Evolutionary conservation across 306 rosid species (phyloP), one percentile per base, ranked within the genome.

Genomic region (Macrotyloma uniflorum): DNA sequence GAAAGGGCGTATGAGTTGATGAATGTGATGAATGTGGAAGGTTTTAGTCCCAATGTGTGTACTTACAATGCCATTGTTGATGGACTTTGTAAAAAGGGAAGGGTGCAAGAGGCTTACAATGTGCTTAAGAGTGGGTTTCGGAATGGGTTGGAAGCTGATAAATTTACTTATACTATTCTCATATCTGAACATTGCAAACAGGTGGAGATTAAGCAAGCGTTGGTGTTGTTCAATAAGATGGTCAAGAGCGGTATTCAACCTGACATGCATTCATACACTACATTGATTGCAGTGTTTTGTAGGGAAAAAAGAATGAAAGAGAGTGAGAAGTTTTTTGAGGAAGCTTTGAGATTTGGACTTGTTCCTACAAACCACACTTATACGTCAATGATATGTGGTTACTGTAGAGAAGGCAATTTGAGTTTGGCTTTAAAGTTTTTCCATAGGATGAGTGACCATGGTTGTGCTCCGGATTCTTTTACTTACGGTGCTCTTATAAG

Each of bases 361-460:
- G 79, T 83, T 63, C 99, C 98, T 30, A 84, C 96, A 6, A 88
- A 95, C 85, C 85, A 86, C 83, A 95, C 98, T 12, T 89, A 83
- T 82, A 95, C 94, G 5, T 89, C 99, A 19, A 95, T 93, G 96
- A 90, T 95, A 85, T 87, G 96, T 57, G 98, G 97, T 30, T 91
- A 95, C 51, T 89, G 96, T 74, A 83, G 89, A 46, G 90, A 87
- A 45, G 91, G 90, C 50, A 85, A 90, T 28, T 33, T 89, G 54
- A 70, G 45, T 58, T 63, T 78, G 83, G 99, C 99, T 12, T 28
- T 88, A 8, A 87, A 88, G 75, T 75, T 86, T 76, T 91, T 93
- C 64, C 89, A 47, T 16, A 82, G 83, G 85, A 93, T 95, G 97
- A 83, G 83, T 20, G 90, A 85, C 65, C 92, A 86, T 78, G 90